Conservation (phyloP, 306 rosid genomes). For the Parietaria judaica region DNA sequence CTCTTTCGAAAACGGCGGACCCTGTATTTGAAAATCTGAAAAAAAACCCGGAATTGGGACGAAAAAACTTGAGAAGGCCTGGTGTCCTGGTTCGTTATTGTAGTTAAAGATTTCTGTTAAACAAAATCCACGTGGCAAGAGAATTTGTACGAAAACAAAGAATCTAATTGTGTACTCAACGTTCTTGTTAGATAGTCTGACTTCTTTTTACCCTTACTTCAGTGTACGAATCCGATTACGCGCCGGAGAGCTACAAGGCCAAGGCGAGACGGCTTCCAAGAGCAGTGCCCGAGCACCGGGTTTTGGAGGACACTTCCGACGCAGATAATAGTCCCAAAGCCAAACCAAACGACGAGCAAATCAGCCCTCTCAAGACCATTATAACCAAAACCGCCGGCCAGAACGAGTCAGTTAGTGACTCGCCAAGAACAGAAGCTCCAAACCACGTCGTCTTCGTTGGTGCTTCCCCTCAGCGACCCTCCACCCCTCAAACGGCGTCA, state of each 20-base stretch:
- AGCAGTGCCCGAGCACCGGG: constrained; percentile 42
- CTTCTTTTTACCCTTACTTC: constrained; percentile 5
- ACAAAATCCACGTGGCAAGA: no score
- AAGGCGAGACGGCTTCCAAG: constrained; percentile 39
- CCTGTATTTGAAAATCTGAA: no score
- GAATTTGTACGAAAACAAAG: no score
- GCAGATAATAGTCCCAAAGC: constrained; percentile 26
- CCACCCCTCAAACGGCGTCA: constrained; percentile 24
- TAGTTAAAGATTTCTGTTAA: no score
- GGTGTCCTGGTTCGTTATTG: no score
- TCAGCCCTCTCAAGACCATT: constrained; percentile 17
- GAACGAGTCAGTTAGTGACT: constrained; percentile 24
- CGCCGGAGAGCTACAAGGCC: constrained; percentile 38
- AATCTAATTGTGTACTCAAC: no score
- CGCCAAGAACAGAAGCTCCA: constrained; percentile 16
- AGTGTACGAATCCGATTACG: constrained; percentile 72
- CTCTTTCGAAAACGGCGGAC: no score
- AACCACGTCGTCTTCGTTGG: constrained; percentile 17
- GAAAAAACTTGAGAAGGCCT: no score
- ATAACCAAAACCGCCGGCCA: constrained; percentile 27
- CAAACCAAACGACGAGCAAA: constrained; percentile 1
- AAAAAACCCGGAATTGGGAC: no score
- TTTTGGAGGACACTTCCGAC: constrained; percentile 15
- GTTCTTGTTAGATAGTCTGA: no score
- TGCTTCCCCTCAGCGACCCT: constrained; percentile 4